A percentile compares a stretch with the other conserved stretches of the same genome.
phyloP scores from a whole-genome alignment of 1,139 yeast species.

The Petasospora rhodanensis region DNA sequence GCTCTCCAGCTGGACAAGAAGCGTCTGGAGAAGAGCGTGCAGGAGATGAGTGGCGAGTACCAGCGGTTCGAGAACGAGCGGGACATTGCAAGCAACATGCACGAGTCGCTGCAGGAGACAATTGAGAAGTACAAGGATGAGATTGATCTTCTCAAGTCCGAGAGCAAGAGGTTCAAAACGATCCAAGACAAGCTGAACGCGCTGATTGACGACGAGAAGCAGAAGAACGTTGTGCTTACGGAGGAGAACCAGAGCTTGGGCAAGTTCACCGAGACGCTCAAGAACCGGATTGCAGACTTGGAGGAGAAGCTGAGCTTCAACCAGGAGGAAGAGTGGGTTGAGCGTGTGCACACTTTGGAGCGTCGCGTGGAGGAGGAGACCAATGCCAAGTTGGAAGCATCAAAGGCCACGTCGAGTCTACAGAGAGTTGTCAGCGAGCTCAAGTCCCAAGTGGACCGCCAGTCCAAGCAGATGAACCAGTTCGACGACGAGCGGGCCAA shows the following conservation, averaged over 20 bases:
- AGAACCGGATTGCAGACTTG: slow-evolving; percentile 30
- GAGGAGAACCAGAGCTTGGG: slow-evolving; percentile 34
- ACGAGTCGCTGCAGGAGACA: slow-evolving; percentile 28
- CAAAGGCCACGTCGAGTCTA: slow-evolving; percentile 31
- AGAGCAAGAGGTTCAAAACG: slow-evolving; percentile 12
- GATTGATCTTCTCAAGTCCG: slow-evolving; percentile 16
- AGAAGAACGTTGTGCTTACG: slow-evolving; percentile 29
- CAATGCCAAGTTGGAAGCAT: slow-evolving; percentile 29
- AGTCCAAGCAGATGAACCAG: slow-evolving; percentile 20
- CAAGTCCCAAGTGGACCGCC: slow-evolving; percentile 20
- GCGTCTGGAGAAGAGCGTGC: slow-evolving; percentile 42
- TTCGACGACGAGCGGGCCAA: slow-evolving; percentile 29
- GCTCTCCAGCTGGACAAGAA: slow-evolving; percentile 44
- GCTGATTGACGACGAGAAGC: slow-evolving; percentile 32
- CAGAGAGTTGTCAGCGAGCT: slow-evolving; percentile 34
- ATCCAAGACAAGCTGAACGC: slow-evolving; percentile 16
- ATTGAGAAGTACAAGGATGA: slow-evolving; percentile 25
- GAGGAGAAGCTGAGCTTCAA: slow-evolving; percentile 32
- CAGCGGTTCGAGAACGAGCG: slow-evolving; percentile 43
- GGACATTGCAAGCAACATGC: slow-evolving; percentile 33
- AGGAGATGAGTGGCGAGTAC: slow-evolving; percentile 39
- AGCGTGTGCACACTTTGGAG: slow-evolving; percentile 32
- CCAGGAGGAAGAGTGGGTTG: slow-evolving; percentile 37
- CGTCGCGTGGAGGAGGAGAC: slow-evolving; percentile 29
- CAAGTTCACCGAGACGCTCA: slow-evolving; percentile 32